Percentiles rank a stretch among this genome's conserved stretches.
Evolutionary conservation across 345 rosid species (phyloP).

Genomic region (Turritis glabra): DNA sequence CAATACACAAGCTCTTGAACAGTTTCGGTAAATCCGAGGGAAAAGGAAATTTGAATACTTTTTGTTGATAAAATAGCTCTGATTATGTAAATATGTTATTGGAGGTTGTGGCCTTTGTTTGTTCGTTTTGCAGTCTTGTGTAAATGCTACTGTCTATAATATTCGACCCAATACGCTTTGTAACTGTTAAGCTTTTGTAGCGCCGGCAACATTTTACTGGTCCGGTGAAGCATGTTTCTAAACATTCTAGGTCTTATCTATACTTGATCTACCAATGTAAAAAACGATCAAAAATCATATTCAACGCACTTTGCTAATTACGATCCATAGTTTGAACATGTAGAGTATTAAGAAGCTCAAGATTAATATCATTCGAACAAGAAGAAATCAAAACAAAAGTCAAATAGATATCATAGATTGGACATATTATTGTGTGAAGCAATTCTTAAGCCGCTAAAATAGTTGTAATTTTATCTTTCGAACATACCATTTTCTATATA

Average conservation of each 20-base stretch:
- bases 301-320: neutral
- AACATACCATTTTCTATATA: neutral
- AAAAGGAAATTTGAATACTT: neutral
- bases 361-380: neutral
- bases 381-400: neutral
- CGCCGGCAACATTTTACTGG: neutral
- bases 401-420: neutral
- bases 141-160: slow-evolving; percentile 30
- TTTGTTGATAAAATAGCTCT: slow-evolving; percentile 15
- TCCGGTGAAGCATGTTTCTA: neutral
- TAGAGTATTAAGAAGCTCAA: neutral
- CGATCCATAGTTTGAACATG: neutral
- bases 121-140: slow-evolving; percentile 11
- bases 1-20: slow-evolving; percentile 30
- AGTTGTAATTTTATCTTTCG: neutral
- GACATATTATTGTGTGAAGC: neutral
- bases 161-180: neutral
- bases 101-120: neutral
- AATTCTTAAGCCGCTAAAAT: neutral
- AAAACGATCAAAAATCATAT: neutral
- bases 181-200: neutral
- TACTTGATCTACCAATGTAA: neutral
- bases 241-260: neutral
- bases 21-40: neutral
- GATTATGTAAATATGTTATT: slow-evolving; percentile 27